phyloP scores from a whole-genome alignment of 2,329 filamentous ascomycete genomes.

The Colletotrichum tanaceti region DNA sequence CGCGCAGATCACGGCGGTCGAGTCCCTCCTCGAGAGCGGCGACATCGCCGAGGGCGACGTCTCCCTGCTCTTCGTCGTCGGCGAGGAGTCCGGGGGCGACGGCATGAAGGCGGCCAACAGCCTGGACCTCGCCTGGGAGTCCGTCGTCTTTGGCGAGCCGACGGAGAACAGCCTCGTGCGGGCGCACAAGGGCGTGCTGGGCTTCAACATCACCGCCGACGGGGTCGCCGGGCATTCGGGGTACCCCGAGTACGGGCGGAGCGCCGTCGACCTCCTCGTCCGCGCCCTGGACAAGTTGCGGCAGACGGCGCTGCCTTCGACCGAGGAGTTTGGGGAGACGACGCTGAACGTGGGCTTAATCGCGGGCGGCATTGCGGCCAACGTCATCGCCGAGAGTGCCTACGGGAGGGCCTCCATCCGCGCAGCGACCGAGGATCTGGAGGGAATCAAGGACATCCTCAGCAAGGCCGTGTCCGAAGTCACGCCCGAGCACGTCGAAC shows the following conservation, averaged over 20 bases:
- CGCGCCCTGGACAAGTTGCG: conserved; percentile 75
- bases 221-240: conserved; percentile 88
- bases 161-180: conserved; percentile 89
- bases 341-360: conserved; percentile 88
- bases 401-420: conserved; percentile 75
- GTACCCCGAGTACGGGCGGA: conserved; percentile 90
- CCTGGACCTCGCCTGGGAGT: conserved; percentile 60
- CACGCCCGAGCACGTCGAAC: conserved; percentile 68
- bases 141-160: conserved; percentile 92
- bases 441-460: conserved; percentile 66
- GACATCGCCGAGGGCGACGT: conserved; percentile 61
- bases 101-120: conserved; percentile 72
- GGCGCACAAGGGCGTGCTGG: conserved; percentile 89
- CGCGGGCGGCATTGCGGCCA: conserved; percentile 83
- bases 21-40: conserved; percentile 60
- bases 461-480: conserved; percentile 63
- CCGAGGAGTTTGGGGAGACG: conserved; percentile 83
- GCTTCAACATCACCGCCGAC: conserved; percentile 72
- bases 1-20: conserved; percentile 76
- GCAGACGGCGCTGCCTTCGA: conserved; percentile 77
- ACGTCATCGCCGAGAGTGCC: conserved; percentile 86
- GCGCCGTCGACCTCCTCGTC: conserved; percentile 84
- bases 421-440: conserved; percentile 78
- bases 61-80: conserved; percentile 76
- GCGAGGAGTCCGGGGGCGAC: conserved; percentile 83